Conservation (phyloP, 306 rosid species). For the Prosopis cineraria region DNA sequence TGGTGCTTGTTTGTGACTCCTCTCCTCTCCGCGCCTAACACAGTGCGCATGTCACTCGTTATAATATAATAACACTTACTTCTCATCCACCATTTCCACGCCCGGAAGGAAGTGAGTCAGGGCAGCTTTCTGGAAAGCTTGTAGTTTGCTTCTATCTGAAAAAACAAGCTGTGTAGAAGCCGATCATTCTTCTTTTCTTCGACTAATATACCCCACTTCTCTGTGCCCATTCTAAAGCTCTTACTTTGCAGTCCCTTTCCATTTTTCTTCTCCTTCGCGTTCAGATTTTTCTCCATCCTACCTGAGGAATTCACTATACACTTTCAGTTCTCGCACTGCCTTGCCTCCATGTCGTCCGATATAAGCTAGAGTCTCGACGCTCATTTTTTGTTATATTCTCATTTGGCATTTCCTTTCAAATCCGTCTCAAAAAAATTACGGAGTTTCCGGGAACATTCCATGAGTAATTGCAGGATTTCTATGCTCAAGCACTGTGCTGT, state of each 20-base stretch:
- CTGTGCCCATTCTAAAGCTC: conserved; percentile 37
- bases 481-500: neutral
- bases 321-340: neutral
- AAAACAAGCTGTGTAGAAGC: conserved; percentile 37
- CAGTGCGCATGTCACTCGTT: neutral
- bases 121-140: conserved; percentile 14
- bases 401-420: neutral
- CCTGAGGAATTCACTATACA: neutral
- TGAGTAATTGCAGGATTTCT: conserved; percentile 47
- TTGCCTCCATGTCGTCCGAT: conserved; percentile 84
- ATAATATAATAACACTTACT: conserved; percentile 12
- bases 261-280: neutral
- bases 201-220: conserved; percentile 37
- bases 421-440: neutral
- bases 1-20: neutral
- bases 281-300: neutral
- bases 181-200: conserved; percentile 27
- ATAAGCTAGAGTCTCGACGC: conserved; percentile 53
- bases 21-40: neutral
- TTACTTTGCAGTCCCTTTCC: conserved; percentile 31
- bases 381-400: neutral
- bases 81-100: conserved; percentile 20
- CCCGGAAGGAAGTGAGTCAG: conserved; percentile 8
- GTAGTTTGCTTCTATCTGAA: conserved; percentile 21
- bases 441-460: conserved; percentile 15